Percentiles rank a stretch among this genome's conserved stretches.
Evolutionary conservation across 768 basidiomycete species (phyloP).

Genomic region (Boletus tomentosulus): DNA sequence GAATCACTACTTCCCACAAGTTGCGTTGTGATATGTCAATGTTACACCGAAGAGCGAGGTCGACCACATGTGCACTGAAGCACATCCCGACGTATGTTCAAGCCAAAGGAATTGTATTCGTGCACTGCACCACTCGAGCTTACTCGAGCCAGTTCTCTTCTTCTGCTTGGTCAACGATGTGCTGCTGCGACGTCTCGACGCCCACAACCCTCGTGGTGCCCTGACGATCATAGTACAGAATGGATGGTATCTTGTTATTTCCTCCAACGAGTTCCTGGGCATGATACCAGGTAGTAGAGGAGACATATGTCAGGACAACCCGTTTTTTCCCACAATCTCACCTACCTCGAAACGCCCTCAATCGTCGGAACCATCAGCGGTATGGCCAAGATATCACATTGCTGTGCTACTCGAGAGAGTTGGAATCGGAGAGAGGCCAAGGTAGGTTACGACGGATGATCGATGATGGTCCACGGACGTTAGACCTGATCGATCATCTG

Average conservation of each 20-base stretch:
- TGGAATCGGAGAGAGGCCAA: too few species aligned
- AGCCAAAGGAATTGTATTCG: too few species aligned
- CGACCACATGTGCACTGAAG: too few species aligned
- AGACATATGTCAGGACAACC: neutral
- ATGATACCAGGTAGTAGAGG: slow-evolving; percentile 35
- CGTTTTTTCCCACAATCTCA: neutral
- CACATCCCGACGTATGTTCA: too few species aligned
- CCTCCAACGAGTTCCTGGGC: slow-evolving; percentile 41
- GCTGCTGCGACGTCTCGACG: slow-evolving; percentile 26
- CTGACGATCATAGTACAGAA: slow-evolving; percentile 42
- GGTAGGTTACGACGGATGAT: too few species aligned
- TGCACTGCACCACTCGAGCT: slow-evolving; percentile 35
- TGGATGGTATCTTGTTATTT: slow-evolving; percentile 16
- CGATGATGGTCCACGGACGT: too few species aligned
- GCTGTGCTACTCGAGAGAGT: too few species aligned
- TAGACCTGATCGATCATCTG: too few species aligned
- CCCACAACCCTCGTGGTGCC: slow-evolving; percentile 40
- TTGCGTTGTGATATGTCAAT: too few species aligned
- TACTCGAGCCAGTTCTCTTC: slow-evolving; percentile 31
- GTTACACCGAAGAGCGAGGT: too few species aligned
- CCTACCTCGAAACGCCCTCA: slow-evolving; percentile 24
- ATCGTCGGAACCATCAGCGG: slow-evolving; percentile 21
- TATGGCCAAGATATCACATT: too few species aligned
- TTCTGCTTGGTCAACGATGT: slow-evolving; percentile 35
- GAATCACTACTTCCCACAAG: too few species aligned